Percentiles rank a stretch among this genome's conserved stretches.
Evolutionary conservation across 176 grass and related monocot genomes (phyloP).

Genomic region (Eragrostis curvula): DNA sequence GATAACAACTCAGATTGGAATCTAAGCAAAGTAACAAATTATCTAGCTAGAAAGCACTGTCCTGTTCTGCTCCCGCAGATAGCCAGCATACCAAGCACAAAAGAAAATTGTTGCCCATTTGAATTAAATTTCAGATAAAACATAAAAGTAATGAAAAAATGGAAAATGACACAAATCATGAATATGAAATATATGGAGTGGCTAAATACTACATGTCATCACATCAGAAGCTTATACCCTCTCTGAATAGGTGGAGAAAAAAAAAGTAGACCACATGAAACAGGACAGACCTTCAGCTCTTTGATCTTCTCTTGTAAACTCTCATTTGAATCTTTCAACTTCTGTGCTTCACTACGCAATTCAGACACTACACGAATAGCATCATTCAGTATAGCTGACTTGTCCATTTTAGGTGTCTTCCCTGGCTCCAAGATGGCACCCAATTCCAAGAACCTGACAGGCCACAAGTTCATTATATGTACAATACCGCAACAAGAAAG

Average conservation of each 20-base stretch:
- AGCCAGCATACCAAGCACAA: background rate
- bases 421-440: constrained; percentile 82
- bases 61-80: background rate
- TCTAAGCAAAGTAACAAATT: background rate
- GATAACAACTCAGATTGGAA: background rate
- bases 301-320: constrained; percentile 97
- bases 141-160: constrained; percentile 11
- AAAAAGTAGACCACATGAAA: constrained; percentile 9
- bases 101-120: background rate
- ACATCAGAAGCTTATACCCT: background rate
- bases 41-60: background rate
- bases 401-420: constrained; percentile 94
- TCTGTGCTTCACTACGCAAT: constrained; percentile 72
- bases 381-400: constrained; percentile 90
- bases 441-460: constrained; percentile 88
- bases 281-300: constrained; percentile 83
- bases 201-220: background rate
- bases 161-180: constrained; percentile 1
- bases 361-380: constrained; percentile 78
- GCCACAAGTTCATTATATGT: constrained; percentile 12
- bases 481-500: constrained; percentile 15
- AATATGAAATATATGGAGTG: background rate
- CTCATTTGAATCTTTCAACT: constrained; percentile 89
- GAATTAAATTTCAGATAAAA: constrained; percentile 1
- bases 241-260: constrained; percentile 11